Evolutionary conservation across 2,329 filamentous ascomycete species (phyloP), one percentile per base, ranked within the genome.

Genomic region (Blumeria graminis): DNA sequence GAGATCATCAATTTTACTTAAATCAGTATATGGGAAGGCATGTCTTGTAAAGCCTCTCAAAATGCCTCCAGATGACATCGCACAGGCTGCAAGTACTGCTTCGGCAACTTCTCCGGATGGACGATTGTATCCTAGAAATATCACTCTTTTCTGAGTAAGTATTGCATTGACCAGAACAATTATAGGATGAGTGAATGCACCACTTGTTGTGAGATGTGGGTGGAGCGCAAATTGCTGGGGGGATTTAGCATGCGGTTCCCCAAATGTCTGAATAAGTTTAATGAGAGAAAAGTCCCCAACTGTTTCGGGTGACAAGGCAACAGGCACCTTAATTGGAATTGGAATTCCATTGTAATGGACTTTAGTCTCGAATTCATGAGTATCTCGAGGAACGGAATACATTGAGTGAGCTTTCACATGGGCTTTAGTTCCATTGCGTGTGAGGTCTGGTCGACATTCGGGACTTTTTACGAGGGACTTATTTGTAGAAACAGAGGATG

Each of bases 211-310:
- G 14, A 98, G 77, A 68, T 98, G 92, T 10, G 89, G 80, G 68
- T 98, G 92, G 46, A 88, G 73, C 5, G 82, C 71, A 66, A 96
- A 98, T 0, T 88, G 81, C 63, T 93, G 85, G 3, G 87, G 85
- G 9, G 82, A 78, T 63, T 87, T 82, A n/a, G 81, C 71, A 68
- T 96, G 90, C 16, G 85, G 76, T 10, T 82, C 80, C 46, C 86
- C 86, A 68, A 96, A 96, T 56, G 86, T 94, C 64, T 94, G 88
- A 61, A 98, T 94, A 56, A 98, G 80, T 68, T 96, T 96, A 70
- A 98, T 85, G 57, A 98, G 76, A 39, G 89, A 96, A 66, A 98
- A 98, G 70, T 98, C 92, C 59, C 92, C 92, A 14, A 98, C 92
- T 0, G 86, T 95, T 72, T 98, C 92, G 1, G 89, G 86, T 72